Evolutionary conservation across 352 stramenopile genomes (phyloP).

Genomic region (Globisporangium rhizosaccharum): DNA sequence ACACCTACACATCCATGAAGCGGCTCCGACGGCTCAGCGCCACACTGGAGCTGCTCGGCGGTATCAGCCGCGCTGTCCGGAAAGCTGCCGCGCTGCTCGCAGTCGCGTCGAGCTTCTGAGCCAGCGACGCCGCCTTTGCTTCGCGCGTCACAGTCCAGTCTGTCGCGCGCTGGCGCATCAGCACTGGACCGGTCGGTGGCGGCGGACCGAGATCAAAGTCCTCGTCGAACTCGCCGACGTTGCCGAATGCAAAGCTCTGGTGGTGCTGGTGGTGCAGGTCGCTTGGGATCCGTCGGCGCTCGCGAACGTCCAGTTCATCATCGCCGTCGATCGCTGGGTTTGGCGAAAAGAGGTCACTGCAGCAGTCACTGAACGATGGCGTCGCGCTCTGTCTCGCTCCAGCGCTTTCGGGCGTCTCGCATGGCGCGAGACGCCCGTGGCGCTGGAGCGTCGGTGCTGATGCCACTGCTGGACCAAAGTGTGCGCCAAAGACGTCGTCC

Average conservation of each 20-base stretch:
- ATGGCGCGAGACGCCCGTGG: neutral
- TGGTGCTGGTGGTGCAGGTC: too few species aligned
- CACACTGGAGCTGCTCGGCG: constrained; percentile 1
- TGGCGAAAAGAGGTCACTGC: neutral
- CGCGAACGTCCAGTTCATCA: neutral
- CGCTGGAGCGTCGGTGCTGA: constrained; percentile 7
- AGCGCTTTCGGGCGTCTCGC: constrained; percentile 1
- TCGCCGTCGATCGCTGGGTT: constrained; percentile 3
- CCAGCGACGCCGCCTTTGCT: constrained; percentile 6
- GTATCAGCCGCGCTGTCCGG: constrained; percentile 7
- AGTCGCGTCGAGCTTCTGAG: constrained; percentile 3
- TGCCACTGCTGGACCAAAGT: neutral
- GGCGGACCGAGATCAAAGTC: constrained; percentile 31
- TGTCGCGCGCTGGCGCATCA: constrained; percentile 34
- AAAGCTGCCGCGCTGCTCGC: neutral
- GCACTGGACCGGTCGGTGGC: constrained; percentile 19
- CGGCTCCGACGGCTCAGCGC: constrained; percentile 1
- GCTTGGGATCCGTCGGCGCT: neutral
- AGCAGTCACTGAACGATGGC: neutral
- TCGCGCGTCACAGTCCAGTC: constrained; percentile 22
- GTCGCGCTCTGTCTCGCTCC: neutral
- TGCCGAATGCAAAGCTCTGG: too few species aligned
- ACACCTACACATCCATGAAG: neutral
- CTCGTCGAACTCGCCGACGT: constrained; percentile 4
- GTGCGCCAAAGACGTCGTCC: neutral